Evolutionary conservation across 148 eudicot species (phyloP).

Genomic region (Agrostemma githago): DNA sequence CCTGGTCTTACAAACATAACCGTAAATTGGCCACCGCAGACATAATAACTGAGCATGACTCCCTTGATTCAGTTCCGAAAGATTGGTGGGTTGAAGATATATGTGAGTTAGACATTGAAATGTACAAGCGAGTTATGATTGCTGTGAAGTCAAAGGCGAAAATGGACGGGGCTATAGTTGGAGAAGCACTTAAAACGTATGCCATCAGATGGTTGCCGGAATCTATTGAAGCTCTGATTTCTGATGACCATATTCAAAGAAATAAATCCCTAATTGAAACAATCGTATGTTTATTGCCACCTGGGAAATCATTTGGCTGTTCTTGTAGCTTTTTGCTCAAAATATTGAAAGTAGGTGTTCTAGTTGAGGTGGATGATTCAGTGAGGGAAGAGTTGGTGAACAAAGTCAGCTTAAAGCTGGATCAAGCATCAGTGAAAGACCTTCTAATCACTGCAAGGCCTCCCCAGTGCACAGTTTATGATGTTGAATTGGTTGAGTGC

Average conservation of each 20-base stretch:
- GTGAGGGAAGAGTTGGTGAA: conserved; percentile 52
- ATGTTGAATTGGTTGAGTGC: conserved; percentile 58
- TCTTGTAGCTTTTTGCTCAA: conserved; percentile 89
- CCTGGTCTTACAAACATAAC: conserved; percentile 80
- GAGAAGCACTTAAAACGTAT: conserved; percentile 67
- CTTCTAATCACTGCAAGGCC: conserved; percentile 55
- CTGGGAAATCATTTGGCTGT: conserved; percentile 49
- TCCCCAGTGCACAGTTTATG: conserved; percentile 55
- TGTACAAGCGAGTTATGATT: conserved; percentile 68
- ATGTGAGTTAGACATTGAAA: conserved; percentile 67
- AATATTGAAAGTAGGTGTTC: conserved; percentile 58
- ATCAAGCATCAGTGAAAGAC: conserved; percentile 70
- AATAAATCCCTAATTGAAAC: conserved; percentile 65
- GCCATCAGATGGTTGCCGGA: conserved; percentile 80
- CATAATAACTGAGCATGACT: conserved; percentile 38
- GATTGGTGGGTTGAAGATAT: conserved; percentile 98
- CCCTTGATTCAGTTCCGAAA: conserved; percentile 50
- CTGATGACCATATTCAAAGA: conserved; percentile 49
- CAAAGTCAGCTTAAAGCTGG: conserved; percentile 51
- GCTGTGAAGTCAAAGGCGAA: conserved; percentile 66
- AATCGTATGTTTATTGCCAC: conserved; percentile 60
- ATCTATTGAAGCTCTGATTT: conserved; percentile 54
- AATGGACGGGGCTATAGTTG: conserved; percentile 62
- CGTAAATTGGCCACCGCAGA: conserved; percentile 49
- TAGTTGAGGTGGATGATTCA: conserved; percentile 56